Base-by-base conservation (phyloP, 177 flowering plant species). In the Vitis hybrid region DNA sequence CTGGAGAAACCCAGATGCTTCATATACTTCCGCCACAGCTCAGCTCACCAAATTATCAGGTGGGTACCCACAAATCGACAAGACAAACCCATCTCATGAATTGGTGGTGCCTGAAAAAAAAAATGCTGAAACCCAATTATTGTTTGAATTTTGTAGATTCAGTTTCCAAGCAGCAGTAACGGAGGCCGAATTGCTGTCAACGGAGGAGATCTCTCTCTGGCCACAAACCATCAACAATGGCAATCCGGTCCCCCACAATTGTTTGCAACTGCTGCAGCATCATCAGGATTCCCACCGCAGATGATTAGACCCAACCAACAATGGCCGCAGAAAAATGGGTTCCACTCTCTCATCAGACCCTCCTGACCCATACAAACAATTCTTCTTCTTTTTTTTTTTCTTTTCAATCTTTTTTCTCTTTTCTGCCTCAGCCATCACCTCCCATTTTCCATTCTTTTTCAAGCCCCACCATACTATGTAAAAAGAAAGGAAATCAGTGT, bases 241-340 rank as follows among this genome's bases (percentile, higher is more conserved):
- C 87, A 76, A 68, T 52, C 76, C 4, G 66, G 79, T 69, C 65
- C 68, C 63, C 79, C 69, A 52, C 80, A 71, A 52, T 78, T 76
- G 72, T 82, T 79, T 69, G 85, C 87, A 56, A 83, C 75, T 80
- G 87, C 91, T 85, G 98, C 98, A 94, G 98, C 98, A 94, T 94
- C 98, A 94, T 94, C 98, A 91, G 97, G 98, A 94, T 94, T 94
- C 98, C 83, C 86, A 69, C 80, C 76, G 73, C 88, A 83, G 79
- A 82, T 72, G 51, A 64, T 64, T 32, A 75, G 72, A 71, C 46
- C 82, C 49, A 27, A 71, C 69, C 78, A 75, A 65, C 69, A 69
- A 70, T 83, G 89, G 87, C 75, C 69, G 71, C 85, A 78, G 57
- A 75, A 74, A 69, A 85, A 84, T 80, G 83, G 83, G 52, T 81